Base-by-base conservation (phyloP, 108 stramenopile genomes). In the Stephanodiscus triporus region DNA sequence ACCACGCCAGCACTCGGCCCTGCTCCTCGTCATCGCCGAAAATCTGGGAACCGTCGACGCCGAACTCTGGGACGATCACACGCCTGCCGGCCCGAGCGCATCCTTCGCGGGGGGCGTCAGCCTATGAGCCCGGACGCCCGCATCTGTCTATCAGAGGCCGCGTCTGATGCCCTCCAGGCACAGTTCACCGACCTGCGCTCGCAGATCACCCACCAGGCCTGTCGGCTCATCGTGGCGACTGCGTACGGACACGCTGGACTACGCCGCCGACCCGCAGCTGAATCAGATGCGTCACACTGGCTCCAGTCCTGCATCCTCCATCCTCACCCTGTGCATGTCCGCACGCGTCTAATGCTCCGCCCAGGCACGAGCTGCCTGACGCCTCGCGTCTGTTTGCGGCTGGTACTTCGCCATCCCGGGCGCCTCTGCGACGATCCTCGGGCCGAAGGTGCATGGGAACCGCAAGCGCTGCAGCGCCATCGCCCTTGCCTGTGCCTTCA, bases 151-250 rank as follows among this genome's bases (percentile, higher is more conserved):
- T 85, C 23, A 75, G 8, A 68, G 69, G 56, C 16, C 83, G 0
- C 72, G 81, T 8, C 75, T 69, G 49, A 78, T 83, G 77, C 78
- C 81, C 47, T 82, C 10, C 36, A 54, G 16, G 66, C 74, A 11
- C 84, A 85, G 42, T 80, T 85, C 19, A 40, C 36, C n/a, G 84
- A 85, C 48, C 49, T 85, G 23, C 70, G 84, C 8, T 73, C 71
- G n/a, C 84, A 85, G 54, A 70, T 85, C 9, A 85, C 84, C 11
- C 66, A 73, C 20, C 59, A 75, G 45, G 81, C 78, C 4, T 85
- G 78, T 48, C 63, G 66, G 20, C 68, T 69, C 23, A 32, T 78
- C 6, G 20, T 76, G 8, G 72, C 73, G 6, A 22, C 60, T n/a
- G 47, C 55, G 11, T 75, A 64, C 45, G 83, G 76, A 51, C 75